Evolutionary conservation across 1,284 basidiomycete species (phyloP), one percentile per base, ranked within the genome.

Genomic region (Tilletia horrida): DNA sequence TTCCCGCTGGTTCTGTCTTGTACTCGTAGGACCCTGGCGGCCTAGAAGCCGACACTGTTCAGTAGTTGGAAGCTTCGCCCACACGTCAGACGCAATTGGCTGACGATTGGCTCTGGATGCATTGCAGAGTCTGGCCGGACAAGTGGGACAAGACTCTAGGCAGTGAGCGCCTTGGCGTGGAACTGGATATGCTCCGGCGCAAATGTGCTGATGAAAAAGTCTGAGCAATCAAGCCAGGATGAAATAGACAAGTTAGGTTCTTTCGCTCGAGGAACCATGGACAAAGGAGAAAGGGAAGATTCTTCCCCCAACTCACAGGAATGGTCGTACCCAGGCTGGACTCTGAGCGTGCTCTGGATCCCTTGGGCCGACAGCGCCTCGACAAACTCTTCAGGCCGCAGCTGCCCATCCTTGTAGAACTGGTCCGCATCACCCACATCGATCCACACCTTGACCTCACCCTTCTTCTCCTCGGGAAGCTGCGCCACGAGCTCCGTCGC

Each of bases 261-360:
- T n/a, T n/a, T n/a, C n/a, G n/a, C n/a, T n/a, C n/a, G n/a, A n/a
- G n/a, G n/a, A n/a, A n/a, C n/a, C n/a, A n/a, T n/a, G n/a, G n/a
- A n/a, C n/a, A n/a, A n/a, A n/a, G n/a, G n/a, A n/a, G n/a, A n/a
- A n/a, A n/a, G n/a, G n/a, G n/a, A n/a, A n/a, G n/a, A n/a, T n/a
- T n/a, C n/a, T n/a, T n/a, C n/a, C n/a, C n/a, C n/a, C n/a, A n/a
- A n/a, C 73, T 68, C 64, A 83, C 69, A 84, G 81, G 69, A 72
- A 83, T 97, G 95, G 81, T 98, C 94, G 80, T 96, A 97, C 11
- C 89, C 93, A 62, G 91, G 89, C 67, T 95, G 92, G 71, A 87
- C 35, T 85, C 71, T 91, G 86, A 21, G 97, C 88, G 64, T 87
- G 84, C 9, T 97, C 90, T 79, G 91, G 87, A n/a, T 87, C 85